These are phyloP conservation scores for Backusella psychrophila DNA, from an alignment of 192 early-diverging fungal genomes.

Conservation along the genomic window DNA sequence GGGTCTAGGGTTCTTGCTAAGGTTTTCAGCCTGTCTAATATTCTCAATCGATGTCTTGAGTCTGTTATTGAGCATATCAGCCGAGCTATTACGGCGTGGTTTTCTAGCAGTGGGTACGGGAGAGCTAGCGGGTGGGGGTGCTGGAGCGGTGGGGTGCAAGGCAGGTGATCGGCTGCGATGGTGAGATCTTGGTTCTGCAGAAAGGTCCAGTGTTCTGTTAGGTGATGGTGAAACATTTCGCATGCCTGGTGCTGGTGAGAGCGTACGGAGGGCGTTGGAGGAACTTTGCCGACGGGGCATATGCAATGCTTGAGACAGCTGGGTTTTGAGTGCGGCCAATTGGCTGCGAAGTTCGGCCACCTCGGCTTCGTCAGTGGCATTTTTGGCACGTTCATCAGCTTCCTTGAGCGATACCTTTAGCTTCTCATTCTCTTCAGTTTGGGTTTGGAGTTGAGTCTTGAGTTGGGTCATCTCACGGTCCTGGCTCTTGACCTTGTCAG, in stretches of 20 bases:
- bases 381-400: conserved; percentile 29
- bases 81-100: conserved; percentile 49
- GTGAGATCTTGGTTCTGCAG: neutral
- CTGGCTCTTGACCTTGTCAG: conserved; percentile 54
- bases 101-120: conserved; percentile 16
- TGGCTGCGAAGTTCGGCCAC: conserved; percentile 68
- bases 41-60: conserved; percentile 36
- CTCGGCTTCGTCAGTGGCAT: conserved; percentile 59
- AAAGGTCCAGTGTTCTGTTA: conserved; percentile 4
- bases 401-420: conserved; percentile 48
- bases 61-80: conserved; percentile 34
- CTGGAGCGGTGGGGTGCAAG: neutral
- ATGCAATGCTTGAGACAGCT: conserved; percentile 67
- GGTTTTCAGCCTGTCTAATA: conserved; percentile 32
- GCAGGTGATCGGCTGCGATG: conserved; percentile 19
- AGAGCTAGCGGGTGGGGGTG: neutral
- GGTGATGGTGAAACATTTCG: conserved; percentile 18
- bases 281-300: conserved; percentile 32
- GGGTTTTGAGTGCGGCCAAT: conserved; percentile 65
- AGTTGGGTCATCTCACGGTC: conserved; percentile 65
- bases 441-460: conserved; percentile 42
- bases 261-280: conserved; percentile 3
- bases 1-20: conserved; percentile 36
- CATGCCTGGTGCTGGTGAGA: conserved; percentile 15
- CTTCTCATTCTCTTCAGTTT: conserved; percentile 66